Percentiles rank a stretch among this genome's conserved stretches.
Conservation (phyloP, 805 yeast species). For the Debaryomyces prosopidis region DNA sequence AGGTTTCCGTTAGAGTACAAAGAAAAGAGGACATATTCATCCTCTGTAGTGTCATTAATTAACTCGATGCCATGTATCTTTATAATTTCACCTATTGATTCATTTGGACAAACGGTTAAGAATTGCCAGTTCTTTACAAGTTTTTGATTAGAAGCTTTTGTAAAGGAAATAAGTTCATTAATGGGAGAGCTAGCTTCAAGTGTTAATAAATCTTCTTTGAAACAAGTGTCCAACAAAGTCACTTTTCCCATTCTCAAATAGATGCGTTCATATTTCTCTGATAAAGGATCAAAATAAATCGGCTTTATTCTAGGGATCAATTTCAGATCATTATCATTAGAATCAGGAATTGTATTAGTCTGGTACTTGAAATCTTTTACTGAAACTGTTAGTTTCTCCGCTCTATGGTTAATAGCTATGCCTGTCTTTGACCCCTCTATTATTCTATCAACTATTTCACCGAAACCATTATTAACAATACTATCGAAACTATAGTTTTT, state of each 20-base stretch:
- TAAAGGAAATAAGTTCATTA: conserved; percentile 50
- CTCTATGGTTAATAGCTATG: conserved; percentile 78
- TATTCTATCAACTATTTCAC: conserved; percentile 77
- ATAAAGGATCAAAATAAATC: conserved; percentile 63
- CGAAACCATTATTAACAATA: conserved; percentile 72
- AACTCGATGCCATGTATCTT: conserved; percentile 58
- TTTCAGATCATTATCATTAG: conserved; percentile 23
- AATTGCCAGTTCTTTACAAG: conserved; percentile 62
- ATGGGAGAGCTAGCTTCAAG: conserved; percentile 56
- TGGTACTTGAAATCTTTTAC: conserved; percentile 70
- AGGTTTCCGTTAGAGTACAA: conserved; percentile 64
- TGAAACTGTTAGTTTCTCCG: conserved; percentile 66
- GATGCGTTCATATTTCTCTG: conserved; percentile 58
- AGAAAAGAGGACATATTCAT: conserved; percentile 55
- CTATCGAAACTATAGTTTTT: conserved; percentile 11
- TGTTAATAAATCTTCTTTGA: conserved; percentile 47
- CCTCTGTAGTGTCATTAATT: conserved; percentile 39
- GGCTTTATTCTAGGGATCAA: conserved; percentile 64
- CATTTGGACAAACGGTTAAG: conserved; percentile 70
- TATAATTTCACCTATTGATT: conserved; percentile 69
- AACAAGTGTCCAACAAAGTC: conserved; percentile 23
- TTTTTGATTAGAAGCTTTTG: conserved; percentile 67
- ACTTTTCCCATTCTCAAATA: conserved; percentile 60
- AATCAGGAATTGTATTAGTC: conserved; percentile 18
- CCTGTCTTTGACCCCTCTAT: conserved; percentile 74